These are phyloP conservation scores for Salix udensis DNA, from an alignment of 345 rosid genomes.

Conservation along the genomic window DNA sequence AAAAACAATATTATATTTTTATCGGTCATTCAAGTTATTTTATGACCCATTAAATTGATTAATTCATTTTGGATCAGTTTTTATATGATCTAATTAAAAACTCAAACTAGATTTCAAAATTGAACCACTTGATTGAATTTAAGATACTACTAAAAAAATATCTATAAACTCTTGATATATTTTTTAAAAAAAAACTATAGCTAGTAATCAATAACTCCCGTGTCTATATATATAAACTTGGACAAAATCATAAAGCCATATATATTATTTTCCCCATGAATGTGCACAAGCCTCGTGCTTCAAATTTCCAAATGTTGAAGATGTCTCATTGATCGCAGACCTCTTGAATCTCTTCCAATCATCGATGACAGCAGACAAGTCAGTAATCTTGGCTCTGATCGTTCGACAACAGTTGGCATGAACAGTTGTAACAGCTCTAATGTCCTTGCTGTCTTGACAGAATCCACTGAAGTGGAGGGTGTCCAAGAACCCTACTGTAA, in stretches of 20 bases:
- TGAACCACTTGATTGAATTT: too few species aligned
- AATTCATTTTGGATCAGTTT: too few species aligned
- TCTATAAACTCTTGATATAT: too few species aligned
- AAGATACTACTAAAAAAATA: too few species aligned
- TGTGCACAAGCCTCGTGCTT: slow-evolving; percentile 1
- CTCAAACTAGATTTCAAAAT: too few species aligned
- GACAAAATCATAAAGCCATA: not conserved
- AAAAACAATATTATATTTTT: too few species aligned
- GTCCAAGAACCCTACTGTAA: slow-evolving; percentile 44
- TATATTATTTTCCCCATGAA: slow-evolving; percentile 1
- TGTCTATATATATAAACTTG: not conserved
- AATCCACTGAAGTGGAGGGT: slow-evolving; percentile 72
- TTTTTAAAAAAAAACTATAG: too few species aligned
- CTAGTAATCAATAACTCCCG: too few species aligned
- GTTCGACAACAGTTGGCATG: slow-evolving; percentile 88
- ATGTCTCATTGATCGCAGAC: not conserved
- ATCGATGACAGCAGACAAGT: slow-evolving; percentile 46
- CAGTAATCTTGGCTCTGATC: slow-evolving; percentile 58
- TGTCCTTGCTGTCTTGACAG: slow-evolving; percentile 55
- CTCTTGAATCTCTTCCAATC: slow-evolving; percentile 57
- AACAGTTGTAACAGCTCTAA: slow-evolving; percentile 49
- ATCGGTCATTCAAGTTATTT: too few species aligned
- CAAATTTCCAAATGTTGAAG: not conserved
- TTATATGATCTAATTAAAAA: too few species aligned
- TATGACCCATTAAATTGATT: too few species aligned